A percentile compares a stretch with the other conserved stretches of the same genome.
These are phyloP conservation scores for Cytospora paraplurivora DNA, from an alignment of 2,329 filamentous ascomycete species.

Conservation along the genomic window DNA sequence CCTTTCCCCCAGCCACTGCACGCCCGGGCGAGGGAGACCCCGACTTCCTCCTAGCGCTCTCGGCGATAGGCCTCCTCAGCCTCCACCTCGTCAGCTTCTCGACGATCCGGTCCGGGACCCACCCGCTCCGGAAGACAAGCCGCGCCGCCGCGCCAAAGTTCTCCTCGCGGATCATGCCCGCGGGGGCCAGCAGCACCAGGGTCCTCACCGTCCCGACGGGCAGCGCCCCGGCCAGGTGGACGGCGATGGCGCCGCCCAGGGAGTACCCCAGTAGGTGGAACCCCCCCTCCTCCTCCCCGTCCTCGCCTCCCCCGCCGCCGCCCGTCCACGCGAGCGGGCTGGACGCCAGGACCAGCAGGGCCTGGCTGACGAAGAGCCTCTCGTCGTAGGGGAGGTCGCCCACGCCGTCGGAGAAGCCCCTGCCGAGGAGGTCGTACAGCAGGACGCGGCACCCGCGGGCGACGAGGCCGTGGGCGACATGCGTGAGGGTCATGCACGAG, in stretches of 20 bases:
- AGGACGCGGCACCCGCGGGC: conserved; percentile 69
- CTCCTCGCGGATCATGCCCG: conserved; percentile 65
- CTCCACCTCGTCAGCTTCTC: conserved; percentile 50
- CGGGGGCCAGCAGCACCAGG: conserved; percentile 67
- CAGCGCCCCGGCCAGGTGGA: conserved; percentile 70
- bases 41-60: conserved; percentile 36
- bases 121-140: conserved; percentile 56
- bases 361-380: conserved; percentile 65
- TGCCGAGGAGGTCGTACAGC: conserved; percentile 76
- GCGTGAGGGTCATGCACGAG: conserved; percentile 69
- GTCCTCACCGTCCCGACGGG: conserved; percentile 60
- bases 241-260: conserved; percentile 73
- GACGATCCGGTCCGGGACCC: conserved; percentile 56
- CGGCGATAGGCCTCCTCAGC: conserved; percentile 54
- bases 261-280: conserved; percentile 81
- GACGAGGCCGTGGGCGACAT: conserved; percentile 66
- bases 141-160: conserved; percentile 57
- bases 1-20: no score
- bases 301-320: conserved; percentile 38
- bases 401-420: conserved; percentile 76
- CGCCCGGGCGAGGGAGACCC: no score
- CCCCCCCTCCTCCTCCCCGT: conserved; percentile 26
- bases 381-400: conserved; percentile 60
- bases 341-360: conserved; percentile 66
- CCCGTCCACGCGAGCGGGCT: conserved; percentile 60